Conservation (phyloP, 78 protist genomes). For the Paratrimastix pyriformis region DNA sequence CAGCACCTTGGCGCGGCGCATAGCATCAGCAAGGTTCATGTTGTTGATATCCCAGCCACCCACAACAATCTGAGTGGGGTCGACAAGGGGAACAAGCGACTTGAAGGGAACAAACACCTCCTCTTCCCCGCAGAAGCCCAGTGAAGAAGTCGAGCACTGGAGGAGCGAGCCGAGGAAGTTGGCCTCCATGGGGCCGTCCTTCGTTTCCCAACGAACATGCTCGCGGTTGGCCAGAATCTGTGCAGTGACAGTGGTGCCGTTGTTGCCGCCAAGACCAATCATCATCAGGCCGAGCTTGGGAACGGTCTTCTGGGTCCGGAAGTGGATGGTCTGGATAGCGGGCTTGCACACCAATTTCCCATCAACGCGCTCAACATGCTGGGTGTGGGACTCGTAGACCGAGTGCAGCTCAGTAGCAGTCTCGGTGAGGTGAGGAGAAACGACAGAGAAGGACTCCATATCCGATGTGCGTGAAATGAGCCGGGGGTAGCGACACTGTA, state of each 20-base stretch:
- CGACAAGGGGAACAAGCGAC: conserved; percentile 89
- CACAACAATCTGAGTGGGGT: conserved; percentile 90
- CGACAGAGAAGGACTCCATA: too few species aligned
- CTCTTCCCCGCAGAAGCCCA: conserved; percentile 55
- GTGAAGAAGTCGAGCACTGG: conserved; percentile 72
- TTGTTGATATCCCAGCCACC: conserved; percentile 97
- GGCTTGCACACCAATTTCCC: too few species aligned
- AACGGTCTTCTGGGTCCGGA: too few species aligned
- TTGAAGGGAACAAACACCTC: conserved; percentile 74
- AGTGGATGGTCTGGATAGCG: too few species aligned
- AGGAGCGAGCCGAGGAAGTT: conserved; percentile 90
- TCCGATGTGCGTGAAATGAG: too few species aligned
- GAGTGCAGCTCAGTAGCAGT: too few species aligned
- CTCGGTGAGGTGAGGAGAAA: too few species aligned
- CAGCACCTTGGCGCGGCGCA: conserved; percentile 88
- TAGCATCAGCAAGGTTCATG: conserved; percentile 79
- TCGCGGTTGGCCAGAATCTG: conserved; percentile 85
- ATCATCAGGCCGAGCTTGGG: conserved; percentile 61
- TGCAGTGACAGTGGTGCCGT: conserved; percentile 92
- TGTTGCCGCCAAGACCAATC: conserved; percentile 98
- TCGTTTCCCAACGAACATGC: conserved; percentile 74
- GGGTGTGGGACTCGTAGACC: too few species aligned
- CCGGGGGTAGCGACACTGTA: too few species aligned
- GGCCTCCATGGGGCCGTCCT: conserved; percentile 69
- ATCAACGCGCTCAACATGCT: too few species aligned